Evolutionary conservation across 163 green algal genomes (phyloP).

Genomic region (Chloromonas sp.): DNA sequence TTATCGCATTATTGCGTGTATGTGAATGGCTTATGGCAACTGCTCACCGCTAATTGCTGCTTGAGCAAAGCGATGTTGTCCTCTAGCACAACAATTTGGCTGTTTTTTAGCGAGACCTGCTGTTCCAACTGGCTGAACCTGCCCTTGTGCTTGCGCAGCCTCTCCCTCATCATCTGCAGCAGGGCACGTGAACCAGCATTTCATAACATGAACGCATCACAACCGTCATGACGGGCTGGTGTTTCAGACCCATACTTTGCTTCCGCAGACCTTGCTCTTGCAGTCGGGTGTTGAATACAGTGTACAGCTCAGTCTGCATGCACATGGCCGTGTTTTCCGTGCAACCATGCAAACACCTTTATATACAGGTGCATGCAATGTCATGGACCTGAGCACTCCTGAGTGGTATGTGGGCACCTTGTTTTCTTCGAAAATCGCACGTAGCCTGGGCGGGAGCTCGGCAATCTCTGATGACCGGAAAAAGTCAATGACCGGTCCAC

Average conservation of each 20-base stretch:
- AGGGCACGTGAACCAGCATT: neutral
- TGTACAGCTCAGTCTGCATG: neutral
- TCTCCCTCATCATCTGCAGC: slow-evolving; percentile 8
- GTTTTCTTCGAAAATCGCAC: slow-evolving; percentile 28
- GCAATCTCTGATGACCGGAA: slow-evolving; percentile 17
- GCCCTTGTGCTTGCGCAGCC: slow-evolving; percentile 3
- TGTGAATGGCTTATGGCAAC: neutral
- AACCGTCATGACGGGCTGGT: no score
- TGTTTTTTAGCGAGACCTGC: slow-evolving; percentile 5
- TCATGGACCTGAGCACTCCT: no score
- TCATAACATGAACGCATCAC: no score
- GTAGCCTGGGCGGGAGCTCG: slow-evolving; percentile 17
- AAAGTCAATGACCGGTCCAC: slow-evolving; percentile 1
- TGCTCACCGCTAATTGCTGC: slow-evolving; percentile 4
- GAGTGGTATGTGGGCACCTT: neutral
- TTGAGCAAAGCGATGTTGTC: neutral
- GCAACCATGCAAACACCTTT: no score
- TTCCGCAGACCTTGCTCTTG: neutral
- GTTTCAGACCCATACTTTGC: no score
- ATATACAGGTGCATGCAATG: no score
- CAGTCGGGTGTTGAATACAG: neutral
- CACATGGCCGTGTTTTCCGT: neutral
- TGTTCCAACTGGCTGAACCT: neutral
- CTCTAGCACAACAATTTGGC: slow-evolving; percentile 6
- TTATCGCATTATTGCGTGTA: no score